Evolutionary conservation across 768 basidiomycete genomes (phyloP), one percentile per base, ranked within the genome.

Genomic region (Boletus reticuloceps): DNA sequence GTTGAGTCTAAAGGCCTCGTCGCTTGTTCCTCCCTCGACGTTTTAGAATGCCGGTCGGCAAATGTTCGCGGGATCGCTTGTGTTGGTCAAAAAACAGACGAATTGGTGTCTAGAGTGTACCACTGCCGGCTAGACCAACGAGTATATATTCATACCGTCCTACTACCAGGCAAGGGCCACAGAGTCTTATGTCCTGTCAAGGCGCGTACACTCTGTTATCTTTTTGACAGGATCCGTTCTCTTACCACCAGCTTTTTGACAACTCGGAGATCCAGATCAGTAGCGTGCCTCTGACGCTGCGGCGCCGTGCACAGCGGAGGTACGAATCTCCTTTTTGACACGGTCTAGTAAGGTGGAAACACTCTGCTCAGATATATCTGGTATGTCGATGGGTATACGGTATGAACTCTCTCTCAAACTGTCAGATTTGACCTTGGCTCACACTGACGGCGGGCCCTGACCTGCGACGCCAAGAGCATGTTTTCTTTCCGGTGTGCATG

Each of bases 11-110:
- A 60, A 55, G 59, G 36, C 50, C 50, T 67, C 68, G 52, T 69
- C 67, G 67, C 66, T 70, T 69, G 63, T 48, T 52, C 42, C 36
- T 22, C 52, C 39, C 57, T 56, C 49, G 47, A 51, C 45, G 46
- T 52, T 36, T 58, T 54, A 38, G 54, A 61, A 62, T 46, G 43
- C 64, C 64, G 67, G 53, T 58, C 63, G 68, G 63, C 53, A 64
- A 68, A 67, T 50, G 59, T 60, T 69, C 67, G 67, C 67, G 67
- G 67, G 67, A 69, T 65, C 67, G 67, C 67, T 68, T 67, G 60
- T 31, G 22, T 0, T 46, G 4, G 22, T 39, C 51, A 14, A 40
- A 54, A 48, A 27, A 14, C 52, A 37, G 36, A 43, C 40, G 27
- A 6, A n/a, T n/a, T n/a, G n/a, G n/a, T n/a, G 19, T 47, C 40